phyloP scores from a whole-genome alignment of 106 monocot species.

The Allium sativum region DNA sequence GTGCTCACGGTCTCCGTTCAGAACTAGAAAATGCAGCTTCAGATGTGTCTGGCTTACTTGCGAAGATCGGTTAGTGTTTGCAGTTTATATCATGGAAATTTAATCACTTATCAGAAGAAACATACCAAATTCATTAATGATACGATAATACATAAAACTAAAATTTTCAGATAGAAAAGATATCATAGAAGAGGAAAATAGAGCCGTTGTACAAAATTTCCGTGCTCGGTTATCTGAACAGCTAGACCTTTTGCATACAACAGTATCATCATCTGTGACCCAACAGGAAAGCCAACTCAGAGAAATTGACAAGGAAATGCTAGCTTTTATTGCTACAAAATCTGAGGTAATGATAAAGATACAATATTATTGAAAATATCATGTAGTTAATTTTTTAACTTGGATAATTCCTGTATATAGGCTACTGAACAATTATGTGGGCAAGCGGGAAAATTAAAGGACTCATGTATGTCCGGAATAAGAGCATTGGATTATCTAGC shows the following conservation, averaged over 20 bases:
- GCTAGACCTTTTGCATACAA: conserved; percentile 41
- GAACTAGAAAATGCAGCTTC: conserved; percentile 51
- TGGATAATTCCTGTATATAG: neutral
- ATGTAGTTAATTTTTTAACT: too few species aligned
- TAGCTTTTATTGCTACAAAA: conserved; percentile 43
- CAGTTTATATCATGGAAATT: neutral
- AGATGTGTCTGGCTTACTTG: conserved; percentile 51
- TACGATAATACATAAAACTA: neutral
- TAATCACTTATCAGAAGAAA: neutral
- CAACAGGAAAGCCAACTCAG: conserved; percentile 43
- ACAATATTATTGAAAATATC: too few species aligned
- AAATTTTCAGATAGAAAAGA: conserved; percentile 44
- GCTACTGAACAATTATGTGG: conserved; percentile 51
- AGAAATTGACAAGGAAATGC: conserved; percentile 62
- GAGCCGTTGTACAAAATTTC: conserved; percentile 34
- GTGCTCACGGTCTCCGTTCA: conserved; percentile 47
- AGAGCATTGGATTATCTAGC: conserved; percentile 52
- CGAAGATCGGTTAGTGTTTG: conserved; percentile 47
- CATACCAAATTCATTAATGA: neutral
- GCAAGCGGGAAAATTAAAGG: conserved; percentile 50
- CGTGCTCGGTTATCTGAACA: conserved; percentile 38
- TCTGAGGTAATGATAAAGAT: conserved; percentile 20
- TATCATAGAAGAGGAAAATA: conserved; percentile 54
- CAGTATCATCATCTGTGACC: conserved; percentile 43
- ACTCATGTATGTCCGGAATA: conserved; percentile 54